phyloP scores from a whole-genome alignment of 2,329 filamentous ascomycete species.

The Colletotrichum sublineola region DNA sequence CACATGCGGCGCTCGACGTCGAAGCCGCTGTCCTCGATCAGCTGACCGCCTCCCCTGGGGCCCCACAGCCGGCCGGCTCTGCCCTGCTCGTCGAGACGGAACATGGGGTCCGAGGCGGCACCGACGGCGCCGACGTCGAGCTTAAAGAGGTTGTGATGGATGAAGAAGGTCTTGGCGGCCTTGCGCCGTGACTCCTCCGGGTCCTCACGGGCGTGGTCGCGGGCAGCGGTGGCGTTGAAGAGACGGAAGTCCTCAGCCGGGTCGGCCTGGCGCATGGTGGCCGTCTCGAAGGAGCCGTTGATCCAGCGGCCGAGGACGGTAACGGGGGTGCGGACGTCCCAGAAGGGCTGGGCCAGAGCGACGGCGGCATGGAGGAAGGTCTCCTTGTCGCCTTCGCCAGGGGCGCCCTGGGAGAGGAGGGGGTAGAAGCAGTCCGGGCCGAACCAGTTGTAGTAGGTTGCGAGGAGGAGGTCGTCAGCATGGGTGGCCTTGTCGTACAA shows the following conservation, averaged over 20 bases:
- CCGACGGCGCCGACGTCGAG: constrained; percentile 50
- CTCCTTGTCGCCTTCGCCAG: constrained; percentile 63
- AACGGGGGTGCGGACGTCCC: constrained; percentile 54
- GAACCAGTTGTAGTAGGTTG: constrained; percentile 68
- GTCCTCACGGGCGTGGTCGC: constrained; percentile 38
- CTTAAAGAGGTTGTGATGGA: constrained; percentile 55
- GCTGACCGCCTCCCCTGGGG: constrained; percentile 42
- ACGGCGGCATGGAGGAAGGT: constrained; percentile 61
- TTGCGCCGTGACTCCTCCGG: constrained; percentile 34
- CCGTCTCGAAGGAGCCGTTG: constrained; percentile 46
- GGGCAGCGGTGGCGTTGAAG: constrained; percentile 36
- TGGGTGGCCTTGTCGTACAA: constrained; percentile 63
- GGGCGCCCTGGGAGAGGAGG: constrained; percentile 58
- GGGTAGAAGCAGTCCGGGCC: constrained; percentile 65
- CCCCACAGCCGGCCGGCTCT: constrained; percentile 49
- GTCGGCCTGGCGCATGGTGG: constrained; percentile 50
- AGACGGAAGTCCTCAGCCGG: constrained; percentile 49
- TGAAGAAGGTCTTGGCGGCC: constrained; percentile 49
- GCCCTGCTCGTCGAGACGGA: constrained; percentile 44
- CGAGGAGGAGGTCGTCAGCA: constrained; percentile 60
- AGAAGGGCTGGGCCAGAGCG: constrained; percentile 56
- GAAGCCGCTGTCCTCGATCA: constrained; percentile 47
- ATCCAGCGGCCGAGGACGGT: constrained; percentile 50
- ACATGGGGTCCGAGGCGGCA: constrained; percentile 42
- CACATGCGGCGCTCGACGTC: constrained; percentile 53